Percentiles rank a stretch among this genome's conserved stretches.
These are phyloP conservation scores for Boletus tylopilopsis DNA, from an alignment of 768 basidiomycete species.

Conservation along the genomic window DNA sequence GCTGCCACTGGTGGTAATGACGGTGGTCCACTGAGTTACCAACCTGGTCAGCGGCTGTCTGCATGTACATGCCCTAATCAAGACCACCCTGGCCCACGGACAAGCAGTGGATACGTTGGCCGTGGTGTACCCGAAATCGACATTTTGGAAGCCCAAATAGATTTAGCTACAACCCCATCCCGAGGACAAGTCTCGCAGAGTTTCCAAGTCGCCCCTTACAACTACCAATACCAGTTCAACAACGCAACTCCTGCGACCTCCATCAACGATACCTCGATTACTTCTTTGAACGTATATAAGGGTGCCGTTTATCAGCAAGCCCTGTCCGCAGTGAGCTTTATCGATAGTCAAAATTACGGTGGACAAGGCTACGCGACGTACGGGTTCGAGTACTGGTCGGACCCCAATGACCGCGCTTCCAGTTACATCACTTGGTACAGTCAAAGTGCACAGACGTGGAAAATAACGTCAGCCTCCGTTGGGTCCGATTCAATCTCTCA, in stretches of 20 bases:
- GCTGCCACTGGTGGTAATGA: constrained; percentile 48
- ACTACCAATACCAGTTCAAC: constrained; percentile 61
- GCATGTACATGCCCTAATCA: constrained; percentile 84
- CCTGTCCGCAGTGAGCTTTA: constrained; percentile 55
- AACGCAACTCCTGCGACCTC: constrained; percentile 48
- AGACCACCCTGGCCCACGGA: constrained; percentile 82
- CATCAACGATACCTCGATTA: constrained; percentile 49
- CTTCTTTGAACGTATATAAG: constrained; percentile 60
- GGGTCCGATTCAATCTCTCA: constrained; percentile 57
- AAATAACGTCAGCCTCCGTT: constrained; percentile 58
- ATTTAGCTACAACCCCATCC: constrained; percentile 43
- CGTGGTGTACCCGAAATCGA: constrained; percentile 93
- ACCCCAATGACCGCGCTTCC: constrained; percentile 58
- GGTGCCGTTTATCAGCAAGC: constrained; percentile 78
- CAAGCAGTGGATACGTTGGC: constrained; percentile 42
- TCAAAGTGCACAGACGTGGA: constrained; percentile 68
- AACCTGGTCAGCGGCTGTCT: constrained; percentile 84
- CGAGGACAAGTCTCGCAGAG: constrained; percentile 75
- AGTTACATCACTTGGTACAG: constrained; percentile 86
- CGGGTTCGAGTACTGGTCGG: constrained; percentile 78
- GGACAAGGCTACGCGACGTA: constrained; percentile 55
- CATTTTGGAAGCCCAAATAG: constrained; percentile 79
- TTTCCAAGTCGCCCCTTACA: constrained; percentile 77
- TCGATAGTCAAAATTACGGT: constrained; percentile 54
- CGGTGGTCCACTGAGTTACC: constrained; percentile 63